Percentiles rank a stretch among this genome's conserved stretches.
Evolutionary conservation across 2,329 filamentous ascomycete species (phyloP).

Genomic region (Diaporthe sp.): DNA sequence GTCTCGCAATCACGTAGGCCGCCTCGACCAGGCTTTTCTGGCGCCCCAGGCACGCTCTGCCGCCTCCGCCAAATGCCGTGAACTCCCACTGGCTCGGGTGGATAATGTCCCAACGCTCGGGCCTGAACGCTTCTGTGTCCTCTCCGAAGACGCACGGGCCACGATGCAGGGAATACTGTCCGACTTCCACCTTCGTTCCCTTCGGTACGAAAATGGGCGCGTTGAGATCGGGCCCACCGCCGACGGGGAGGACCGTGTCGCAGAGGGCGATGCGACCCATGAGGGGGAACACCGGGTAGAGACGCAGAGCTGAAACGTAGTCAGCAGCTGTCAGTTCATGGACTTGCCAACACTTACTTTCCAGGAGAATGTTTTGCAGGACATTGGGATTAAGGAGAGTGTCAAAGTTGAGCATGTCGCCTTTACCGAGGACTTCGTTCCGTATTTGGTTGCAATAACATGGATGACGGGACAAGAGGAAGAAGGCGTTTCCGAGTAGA

Average conservation of each 20-base stretch:
- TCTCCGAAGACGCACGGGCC: not conserved
- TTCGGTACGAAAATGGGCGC: not conserved
- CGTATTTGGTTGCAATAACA: not conserved
- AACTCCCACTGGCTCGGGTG: not conserved
- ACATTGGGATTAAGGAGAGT: not conserved
- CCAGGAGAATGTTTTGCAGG: not conserved
- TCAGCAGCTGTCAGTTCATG: not conserved
- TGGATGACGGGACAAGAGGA: constrained; percentile 2
- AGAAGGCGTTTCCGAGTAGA: not conserved
- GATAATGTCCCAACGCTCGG: not conserved
- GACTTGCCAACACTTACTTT: not conserved
- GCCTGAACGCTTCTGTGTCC: not conserved
- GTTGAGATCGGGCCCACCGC: not conserved
- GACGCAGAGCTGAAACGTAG: not conserved
- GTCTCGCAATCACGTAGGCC: not conserved
- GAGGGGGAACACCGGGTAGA: not conserved
- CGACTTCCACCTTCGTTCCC: not conserved
- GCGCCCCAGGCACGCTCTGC: constrained; percentile 2
- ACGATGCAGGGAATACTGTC: not conserved
- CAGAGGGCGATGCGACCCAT: not conserved
- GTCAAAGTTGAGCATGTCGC: not conserved
- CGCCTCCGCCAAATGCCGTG: not conserved
- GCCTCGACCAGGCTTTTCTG: not conserved
- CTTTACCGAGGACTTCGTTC: not conserved
- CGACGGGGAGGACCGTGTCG: not conserved